phyloP scores from a whole-genome alignment of 768 basidiomycete species.

The Rhizopogon vulgaris region DNA sequence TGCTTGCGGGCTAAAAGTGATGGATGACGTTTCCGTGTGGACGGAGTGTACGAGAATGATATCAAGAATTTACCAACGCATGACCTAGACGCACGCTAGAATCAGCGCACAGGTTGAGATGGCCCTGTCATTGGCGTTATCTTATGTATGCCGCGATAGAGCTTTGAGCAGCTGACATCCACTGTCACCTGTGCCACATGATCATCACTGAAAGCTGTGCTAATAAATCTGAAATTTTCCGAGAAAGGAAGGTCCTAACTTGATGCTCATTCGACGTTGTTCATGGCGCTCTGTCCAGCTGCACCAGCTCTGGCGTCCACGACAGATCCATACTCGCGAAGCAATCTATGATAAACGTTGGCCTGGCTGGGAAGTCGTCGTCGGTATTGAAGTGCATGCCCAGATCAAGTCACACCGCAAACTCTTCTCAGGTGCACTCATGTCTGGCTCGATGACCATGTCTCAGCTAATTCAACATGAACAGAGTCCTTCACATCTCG shows the following conservation, averaged over 20 bases:
- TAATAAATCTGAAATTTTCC: background rate
- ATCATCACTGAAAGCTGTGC: background rate
- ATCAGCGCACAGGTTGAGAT: background rate
- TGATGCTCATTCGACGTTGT: conserved; percentile 17
- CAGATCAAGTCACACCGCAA: conserved; percentile 86
- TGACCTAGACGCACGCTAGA: too few species aligned
- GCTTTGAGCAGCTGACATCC: background rate
- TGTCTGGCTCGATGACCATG: background rate
- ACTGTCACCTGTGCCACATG: background rate
- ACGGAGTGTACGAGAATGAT: background rate
- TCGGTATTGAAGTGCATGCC: conserved; percentile 94
- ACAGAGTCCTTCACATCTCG: conserved; percentile 38
- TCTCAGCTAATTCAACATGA: background rate
- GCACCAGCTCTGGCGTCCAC: conserved; percentile 10
- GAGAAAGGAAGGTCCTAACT: conserved; percentile 10
- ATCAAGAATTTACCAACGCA: background rate
- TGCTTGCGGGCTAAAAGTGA: too few species aligned
- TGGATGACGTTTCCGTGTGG: background rate
- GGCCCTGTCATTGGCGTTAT: background rate
- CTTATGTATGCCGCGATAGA: background rate
- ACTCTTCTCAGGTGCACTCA: conserved; percentile 62
- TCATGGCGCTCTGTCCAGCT: conserved; percentile 9
- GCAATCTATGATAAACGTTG: conserved; percentile 36
- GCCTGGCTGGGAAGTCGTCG: conserved; percentile 85
- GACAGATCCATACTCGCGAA: conserved; percentile 6